Base-by-base conservation (phyloP, 768 basidiomycete species). In the Mycena rebaudengoi region DNA sequence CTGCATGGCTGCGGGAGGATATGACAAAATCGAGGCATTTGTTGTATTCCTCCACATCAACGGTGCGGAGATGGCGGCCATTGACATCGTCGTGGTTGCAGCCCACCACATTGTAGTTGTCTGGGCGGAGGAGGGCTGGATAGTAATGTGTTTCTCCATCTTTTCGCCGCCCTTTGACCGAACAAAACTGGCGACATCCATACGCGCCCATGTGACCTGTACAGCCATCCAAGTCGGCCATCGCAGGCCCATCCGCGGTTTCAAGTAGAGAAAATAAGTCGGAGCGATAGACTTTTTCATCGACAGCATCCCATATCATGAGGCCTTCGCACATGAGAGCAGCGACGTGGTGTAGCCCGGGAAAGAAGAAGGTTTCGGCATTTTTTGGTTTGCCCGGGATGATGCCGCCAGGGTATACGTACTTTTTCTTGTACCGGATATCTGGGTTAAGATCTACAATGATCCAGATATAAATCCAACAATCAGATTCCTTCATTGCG, bases 1-100 rank as follows among this genome's bases (percentile, higher is more conserved):
- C 82, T 67, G 16, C 69, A 75, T 0, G 76, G 76, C 49, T 77
- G 75, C 18, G 61, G 60, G 32, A 85, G 73, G 0, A 82, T 78
- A 2, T 76, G 77, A 16, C 52, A 33, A 3, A 7, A 7, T 69
- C 63, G 4, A 71, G 66, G 21, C 64, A 68, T 6, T 30, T 30
- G 37, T 75, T 59, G 56, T 72, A 77, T n/a, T 58, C 49, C 10
- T 60, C 40, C 1, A 75, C 35, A 60, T 77, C 75, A n/a, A 76
- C 60, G 1, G 71, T 46, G 6, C 39, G 32, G 11, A 71, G 66
- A 62, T 76, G 78, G 65, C 77, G 74, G 4, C 71, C 33, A 28
- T 76, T 32, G 11, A 73, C 64, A 50, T 76, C 73, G 16, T 49
- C 48, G 29, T 71, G 72, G 20, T 56, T 28, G 50, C 74, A 69